Conservation (phyloP, 176 grass and related monocot genomes). For the Carex cristatella region DNA sequence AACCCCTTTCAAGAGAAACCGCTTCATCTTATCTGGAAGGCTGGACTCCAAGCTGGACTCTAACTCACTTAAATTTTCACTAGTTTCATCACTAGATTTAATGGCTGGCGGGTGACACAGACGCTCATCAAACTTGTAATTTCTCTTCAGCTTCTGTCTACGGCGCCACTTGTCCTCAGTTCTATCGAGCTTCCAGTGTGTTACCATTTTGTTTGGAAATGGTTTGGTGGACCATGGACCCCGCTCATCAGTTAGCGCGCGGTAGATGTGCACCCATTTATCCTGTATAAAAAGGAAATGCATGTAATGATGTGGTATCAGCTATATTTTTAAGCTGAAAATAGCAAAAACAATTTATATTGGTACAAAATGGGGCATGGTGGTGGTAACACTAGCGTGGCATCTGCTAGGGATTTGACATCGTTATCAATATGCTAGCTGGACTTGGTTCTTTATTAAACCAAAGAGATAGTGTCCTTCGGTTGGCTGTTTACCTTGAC, state of each 20-base stretch:
- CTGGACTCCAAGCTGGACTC: slow-evolving; percentile 28
- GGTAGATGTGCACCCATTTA: slow-evolving; percentile 92
- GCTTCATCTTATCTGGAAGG: slow-evolving; percentile 87
- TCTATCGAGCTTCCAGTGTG: slow-evolving; percentile 91
- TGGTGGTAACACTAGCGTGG: not conserved
- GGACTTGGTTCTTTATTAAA: not conserved
- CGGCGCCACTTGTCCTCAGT: slow-evolving; percentile 93
- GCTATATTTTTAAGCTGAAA: not conserved
- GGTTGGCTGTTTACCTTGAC: slow-evolving; percentile 49
- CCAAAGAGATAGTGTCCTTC: not conserved
- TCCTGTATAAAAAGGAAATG: slow-evolving; percentile 43
- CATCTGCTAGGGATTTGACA: slow-evolving; percentile 27
- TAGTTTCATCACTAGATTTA: slow-evolving; percentile 42
- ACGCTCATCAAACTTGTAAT: slow-evolving; percentile 85
- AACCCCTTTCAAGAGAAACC: slow-evolving; percentile 76
- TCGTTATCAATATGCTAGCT: not conserved
- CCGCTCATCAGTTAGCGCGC: slow-evolving; percentile 83
- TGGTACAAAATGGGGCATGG: not conserved
- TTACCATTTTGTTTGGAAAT: slow-evolving; percentile 71
- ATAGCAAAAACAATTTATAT: not conserved
- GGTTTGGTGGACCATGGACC: slow-evolving; percentile 88
- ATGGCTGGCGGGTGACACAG: slow-evolving; percentile 59
- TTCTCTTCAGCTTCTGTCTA: slow-evolving; percentile 80
- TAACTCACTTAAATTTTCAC: slow-evolving; percentile 31
- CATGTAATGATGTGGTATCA: not conserved